Evolutionary conservation across 306 rosid species (phyloP), one percentile per base, ranked within the genome.

Genomic region (Hippophae tibetana): DNA sequence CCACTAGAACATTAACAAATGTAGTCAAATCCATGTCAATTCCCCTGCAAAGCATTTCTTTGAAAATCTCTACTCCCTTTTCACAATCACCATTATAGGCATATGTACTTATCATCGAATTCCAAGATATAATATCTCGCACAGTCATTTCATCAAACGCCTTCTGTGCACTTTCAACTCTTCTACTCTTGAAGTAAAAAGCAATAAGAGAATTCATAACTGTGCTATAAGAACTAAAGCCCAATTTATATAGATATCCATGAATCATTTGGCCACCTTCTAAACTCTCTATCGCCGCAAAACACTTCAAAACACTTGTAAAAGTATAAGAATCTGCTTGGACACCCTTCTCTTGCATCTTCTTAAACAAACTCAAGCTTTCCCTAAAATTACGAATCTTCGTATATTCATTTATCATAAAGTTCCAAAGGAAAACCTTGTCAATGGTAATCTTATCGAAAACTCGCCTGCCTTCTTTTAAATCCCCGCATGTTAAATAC

Each of bases 51-150:
- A 83, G 25, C 85, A 89, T 85, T 71, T 74, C 65, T 63, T 52
- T 42, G 44, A 81, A 89, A 70, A 77, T 45, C 47, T 72, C 64
- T 8, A 85, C 53, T 18, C 78, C 94, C 54, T 27, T 77, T 58
- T 62, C 64, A 2, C 81, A 67, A 52, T 68, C 70, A 46, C 75
- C 80, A 25, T 84, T 89, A 57, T 50, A 56, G n/a, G 74, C 82
- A 68, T 48, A 84, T 3, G 87, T 95, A 67, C 86, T 84, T 44
- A 89, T 89, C 95, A 84, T 78, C 5, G 93, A 86, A 74, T 82
- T 89, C 94, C 94, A 85, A 0, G 95, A 76, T 62, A 89, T 71
- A 25, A 84, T 87, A 71, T 89, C 89, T 61, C 83, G 63, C 3
- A 74, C 82, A 72, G 26, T 10, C 89, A 84, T 65, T 78, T 67